A percentile compares a stretch with the other conserved stretches of the same genome.
These are phyloP conservation scores for Eucalyptus tenuipes DNA, from an alignment of 345 rosid genomes.

Conservation along the genomic window DNA sequence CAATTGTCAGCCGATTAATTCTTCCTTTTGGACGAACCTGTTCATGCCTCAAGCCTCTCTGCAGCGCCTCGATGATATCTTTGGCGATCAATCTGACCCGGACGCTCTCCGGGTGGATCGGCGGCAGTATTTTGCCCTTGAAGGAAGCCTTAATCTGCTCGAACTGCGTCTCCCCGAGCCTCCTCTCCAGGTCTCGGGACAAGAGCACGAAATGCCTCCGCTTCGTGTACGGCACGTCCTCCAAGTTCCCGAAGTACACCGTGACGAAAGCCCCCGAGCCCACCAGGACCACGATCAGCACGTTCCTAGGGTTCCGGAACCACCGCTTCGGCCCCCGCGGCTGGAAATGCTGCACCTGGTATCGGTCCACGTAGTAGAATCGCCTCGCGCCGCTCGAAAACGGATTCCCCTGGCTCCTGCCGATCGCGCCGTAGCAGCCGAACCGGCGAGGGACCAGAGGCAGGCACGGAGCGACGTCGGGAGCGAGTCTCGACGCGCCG, in stretches of 20 bases:
- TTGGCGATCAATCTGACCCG: conserved; percentile 59
- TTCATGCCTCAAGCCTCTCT: conserved; percentile 71
- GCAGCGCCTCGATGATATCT: conserved; percentile 64
- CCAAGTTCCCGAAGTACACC: conserved; percentile 54
- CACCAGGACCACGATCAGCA: conserved; percentile 33
- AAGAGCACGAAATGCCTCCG: conserved; percentile 70
- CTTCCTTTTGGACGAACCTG: background rate
- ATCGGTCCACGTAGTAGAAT: conserved; percentile 61
- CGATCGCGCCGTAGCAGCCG: background rate
- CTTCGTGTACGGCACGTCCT: conserved; percentile 83
- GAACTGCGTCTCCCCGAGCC: conserved; percentile 58
- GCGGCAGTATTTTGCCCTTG: conserved; percentile 66
- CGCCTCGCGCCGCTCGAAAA: conserved; percentile 22
- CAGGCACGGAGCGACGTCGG: background rate
- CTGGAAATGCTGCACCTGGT: conserved; percentile 50
- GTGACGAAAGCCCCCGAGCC: conserved; percentile 51
- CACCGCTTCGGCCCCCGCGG: conserved; percentile 61
- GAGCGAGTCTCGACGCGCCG: background rate
- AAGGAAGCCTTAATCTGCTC: conserved; percentile 40
- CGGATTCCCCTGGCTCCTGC: background rate
- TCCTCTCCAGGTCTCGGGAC: conserved; percentile 52
- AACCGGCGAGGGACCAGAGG: background rate
- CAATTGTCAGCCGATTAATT: background rate
- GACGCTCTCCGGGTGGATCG: conserved; percentile 75
- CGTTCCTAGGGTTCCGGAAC: conserved; percentile 53